A percentile compares a stretch with the other conserved stretches of the same genome.
Conservation (phyloP, 164 flowering plant species). For the Vitis labrusca region DNA sequence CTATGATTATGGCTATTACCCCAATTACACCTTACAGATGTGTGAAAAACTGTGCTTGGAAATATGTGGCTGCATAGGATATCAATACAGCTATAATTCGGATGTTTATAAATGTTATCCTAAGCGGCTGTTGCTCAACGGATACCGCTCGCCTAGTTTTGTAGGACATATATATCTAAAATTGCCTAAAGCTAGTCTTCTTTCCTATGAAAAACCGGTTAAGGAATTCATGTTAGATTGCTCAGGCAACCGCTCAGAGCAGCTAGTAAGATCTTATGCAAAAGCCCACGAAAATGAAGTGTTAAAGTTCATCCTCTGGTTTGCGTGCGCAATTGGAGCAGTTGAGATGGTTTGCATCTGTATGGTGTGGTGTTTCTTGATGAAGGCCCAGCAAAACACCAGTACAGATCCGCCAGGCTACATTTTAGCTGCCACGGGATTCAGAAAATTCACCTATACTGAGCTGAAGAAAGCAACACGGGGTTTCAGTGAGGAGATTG, state of each 20-base stretch:
- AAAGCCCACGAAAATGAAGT: not conserved
- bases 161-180: not conserved
- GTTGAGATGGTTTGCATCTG: not conserved
- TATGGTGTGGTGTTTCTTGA: not conserved
- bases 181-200: not conserved
- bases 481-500: constrained; percentile 10
- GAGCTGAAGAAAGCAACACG: constrained; percentile 9
- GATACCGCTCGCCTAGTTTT: not conserved
- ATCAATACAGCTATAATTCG: not conserved
- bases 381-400: not conserved
- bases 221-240: not conserved
- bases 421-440: constrained; percentile 6
- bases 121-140: not conserved
- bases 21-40: no score
- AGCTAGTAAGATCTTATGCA: not conserved
- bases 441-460: constrained; percentile 4
- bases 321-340: not conserved
- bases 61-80: constrained; percentile 8
- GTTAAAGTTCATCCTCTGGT: not conserved
- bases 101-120: constrained; percentile 6
- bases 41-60: no score
- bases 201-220: not conserved
- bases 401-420: not conserved
- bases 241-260: not conserved
- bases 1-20: no score